phyloP scores from a whole-genome alignment of 805 yeast species.

The Yamadazyma insecticola region DNA sequence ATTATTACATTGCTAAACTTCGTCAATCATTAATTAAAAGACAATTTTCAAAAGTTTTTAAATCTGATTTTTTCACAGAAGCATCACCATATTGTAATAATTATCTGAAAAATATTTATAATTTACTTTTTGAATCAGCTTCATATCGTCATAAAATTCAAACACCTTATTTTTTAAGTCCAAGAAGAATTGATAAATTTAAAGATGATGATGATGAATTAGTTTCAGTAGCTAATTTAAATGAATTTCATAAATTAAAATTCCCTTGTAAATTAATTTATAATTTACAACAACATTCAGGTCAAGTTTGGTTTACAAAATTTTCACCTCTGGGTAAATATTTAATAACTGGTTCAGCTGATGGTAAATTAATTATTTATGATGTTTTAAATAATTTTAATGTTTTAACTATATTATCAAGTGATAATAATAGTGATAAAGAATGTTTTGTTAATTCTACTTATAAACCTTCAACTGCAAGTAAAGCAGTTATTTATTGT shows the following conservation, averaged over 20 bases:
- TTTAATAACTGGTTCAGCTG: slow-evolving; percentile 75
- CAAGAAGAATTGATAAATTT: slow-evolving; percentile 14
- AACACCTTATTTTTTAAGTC: slow-evolving; percentile 25
- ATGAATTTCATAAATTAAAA: slow-evolving; percentile 14
- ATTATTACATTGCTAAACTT: slow-evolving; percentile 5
- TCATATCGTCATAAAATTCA: slow-evolving; percentile 5
- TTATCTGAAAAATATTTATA: slow-evolving; percentile 18
- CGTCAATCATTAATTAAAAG: slow-evolving; percentile 6
- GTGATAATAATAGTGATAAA: slow-evolving; percentile 23
- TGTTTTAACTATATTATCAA: slow-evolving; percentile 25
- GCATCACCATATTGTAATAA: slow-evolving; percentile 11
- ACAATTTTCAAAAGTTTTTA: slow-evolving; percentile 7
- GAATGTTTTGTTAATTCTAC: slow-evolving; percentile 22
- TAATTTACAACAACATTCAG: slow-evolving; percentile 48
- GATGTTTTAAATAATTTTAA: slow-evolving; percentile 47
- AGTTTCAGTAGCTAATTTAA: slow-evolving; percentile 11
- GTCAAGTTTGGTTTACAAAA: slow-evolving; percentile 81
- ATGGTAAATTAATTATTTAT: slow-evolving; percentile 59
- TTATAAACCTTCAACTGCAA: slow-evolving; percentile 20
- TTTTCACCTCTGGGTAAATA: slow-evolving; percentile 75
- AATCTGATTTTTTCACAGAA: slow-evolving; percentile 10
- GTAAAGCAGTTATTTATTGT: slow-evolving; percentile 52
- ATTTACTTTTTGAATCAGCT: too few relatives aligned
- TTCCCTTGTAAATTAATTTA: slow-evolving; percentile 48
- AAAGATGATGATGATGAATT: slow-evolving; percentile 5